A percentile compares a stretch with the other conserved stretches of the same genome.
Evolutionary conservation across 768 basidiomycete genomes (phyloP).

Genomic region (Phaeotremella skinneri): DNA sequence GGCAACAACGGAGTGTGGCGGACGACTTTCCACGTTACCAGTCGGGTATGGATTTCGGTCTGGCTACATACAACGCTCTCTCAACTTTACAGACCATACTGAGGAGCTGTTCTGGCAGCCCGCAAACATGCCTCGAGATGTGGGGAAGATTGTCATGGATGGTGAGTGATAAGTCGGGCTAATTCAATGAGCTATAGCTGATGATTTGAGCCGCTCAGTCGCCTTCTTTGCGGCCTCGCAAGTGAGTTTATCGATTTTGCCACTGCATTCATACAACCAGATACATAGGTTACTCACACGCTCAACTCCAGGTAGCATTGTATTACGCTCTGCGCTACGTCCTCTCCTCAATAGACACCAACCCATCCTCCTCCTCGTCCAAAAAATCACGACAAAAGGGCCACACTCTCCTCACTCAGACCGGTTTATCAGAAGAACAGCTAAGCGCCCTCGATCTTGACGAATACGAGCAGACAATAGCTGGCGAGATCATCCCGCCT

Average conservation of each 20-base stretch:
- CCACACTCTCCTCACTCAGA: slow-evolving; percentile 48
- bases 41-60: too few species aligned
- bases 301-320: slow-evolving; percentile 45
- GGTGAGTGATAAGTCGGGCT: slow-evolving; percentile 28
- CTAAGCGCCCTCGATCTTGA: slow-evolving; percentile 62
- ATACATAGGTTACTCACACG: neutral
- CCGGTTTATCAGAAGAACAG: slow-evolving; percentile 50
- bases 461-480: slow-evolving; percentile 92
- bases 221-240: slow-evolving; percentile 52
- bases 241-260: slow-evolving; percentile 17
- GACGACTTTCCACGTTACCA: too few species aligned
- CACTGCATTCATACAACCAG: neutral
- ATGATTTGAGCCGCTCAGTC: slow-evolving; percentile 24
- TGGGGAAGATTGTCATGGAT: slow-evolving; percentile 47
- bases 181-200: neutral
- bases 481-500: slow-evolving; percentile 74
- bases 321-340: slow-evolving; percentile 53
- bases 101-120: slow-evolving; percentile 5
- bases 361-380: slow-evolving; percentile 33
- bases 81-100: too few species aligned
- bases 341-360: slow-evolving; percentile 48
- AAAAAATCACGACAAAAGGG: slow-evolving; percentile 51
- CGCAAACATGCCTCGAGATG: slow-evolving; percentile 43
- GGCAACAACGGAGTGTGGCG: too few species aligned
- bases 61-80: too few species aligned